Evolutionary conservation across 75 land plant species (phyloP), one percentile per base, ranked within the genome.

Genomic region (Isoetes taiwanensis): DNA sequence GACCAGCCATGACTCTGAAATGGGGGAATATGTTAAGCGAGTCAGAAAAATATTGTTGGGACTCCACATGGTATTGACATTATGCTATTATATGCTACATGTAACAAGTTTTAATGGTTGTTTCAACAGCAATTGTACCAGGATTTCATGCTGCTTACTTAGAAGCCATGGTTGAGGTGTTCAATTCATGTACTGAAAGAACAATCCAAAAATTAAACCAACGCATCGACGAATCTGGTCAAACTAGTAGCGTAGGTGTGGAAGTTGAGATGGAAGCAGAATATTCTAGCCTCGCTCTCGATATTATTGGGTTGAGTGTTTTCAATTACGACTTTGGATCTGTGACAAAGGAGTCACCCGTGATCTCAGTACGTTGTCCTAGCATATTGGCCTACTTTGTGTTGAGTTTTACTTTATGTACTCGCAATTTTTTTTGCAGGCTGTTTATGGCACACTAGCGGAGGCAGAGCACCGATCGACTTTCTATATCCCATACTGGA

Each of bases 261-360:
- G 96, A 93, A 43, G 60, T 88, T 58, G 98, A 93, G 33, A 79
- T 93, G 57, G 98, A 93, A 54, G 78, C 96, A 33, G 98, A 88
- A 39, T 93, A 81, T 75, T 93, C 98, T 40, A 93, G 62, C 69
- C 74, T 93, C 31, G 98, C 98, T 8, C 83, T 93, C 30, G 98
- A 93, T 56, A 93, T 93, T 23, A 93, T 93, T 65, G 98, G 98
- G 9, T 66, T 93, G 39, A 80, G 90, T 57, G 86, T 88, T 25
- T 93, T 93, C 70, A 93, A 93, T 67, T 93, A 87, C 71, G 98
- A 93, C 59, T 93, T 93, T 80, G 98, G 95, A 37, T 93, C 96
- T 34, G 75, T 93, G 23, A 88, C 85, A 10, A 80, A 69, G 64
- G 95, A 88, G 72, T 88, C 98, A 61, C 98, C 98, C 6, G 90